Conservation (phyloP, 306 rosid genomes). For the Castanea sativa region DNA sequence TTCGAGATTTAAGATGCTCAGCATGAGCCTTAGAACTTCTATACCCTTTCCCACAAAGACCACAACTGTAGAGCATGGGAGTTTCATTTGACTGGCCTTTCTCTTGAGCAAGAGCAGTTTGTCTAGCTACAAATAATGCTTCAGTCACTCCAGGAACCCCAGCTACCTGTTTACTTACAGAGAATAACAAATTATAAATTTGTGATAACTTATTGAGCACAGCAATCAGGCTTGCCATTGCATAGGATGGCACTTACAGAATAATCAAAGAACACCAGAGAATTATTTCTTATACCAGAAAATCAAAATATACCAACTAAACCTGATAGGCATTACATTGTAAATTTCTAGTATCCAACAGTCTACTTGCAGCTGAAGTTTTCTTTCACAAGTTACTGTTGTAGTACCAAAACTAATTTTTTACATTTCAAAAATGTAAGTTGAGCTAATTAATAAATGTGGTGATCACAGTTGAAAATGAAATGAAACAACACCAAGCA, state of each 20-base stretch:
- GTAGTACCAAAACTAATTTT: background rate
- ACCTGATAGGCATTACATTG: background rate
- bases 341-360: background rate
- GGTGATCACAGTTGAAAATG: background rate
- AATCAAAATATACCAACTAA: background rate
- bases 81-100: conserved; percentile 54
- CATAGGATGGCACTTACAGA: background rate
- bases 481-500: background rate
- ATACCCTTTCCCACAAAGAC: conserved; percentile 85
- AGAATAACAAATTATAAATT: background rate
- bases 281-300: background rate
- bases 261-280: background rate
- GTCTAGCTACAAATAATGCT: conserved; percentile 69
- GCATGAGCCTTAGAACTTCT: conserved; percentile 85
- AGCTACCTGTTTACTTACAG: conserved; percentile 52
- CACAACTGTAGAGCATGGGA: conserved; percentile 87
- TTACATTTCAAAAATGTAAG: background rate
- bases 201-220: conserved; percentile 9
- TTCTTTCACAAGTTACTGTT: background rate
- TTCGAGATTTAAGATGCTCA: conserved; percentile 81
- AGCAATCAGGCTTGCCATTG: background rate
- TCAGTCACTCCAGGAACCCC: conserved; percentile 98
- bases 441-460: background rate
- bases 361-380: background rate
- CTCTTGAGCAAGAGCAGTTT: conserved; percentile 72